Evolutionary conservation across 176 grass and related monocot genomes (phyloP), one percentile per base, ranked within the genome.

Genomic region (Cocos nucifera): DNA sequence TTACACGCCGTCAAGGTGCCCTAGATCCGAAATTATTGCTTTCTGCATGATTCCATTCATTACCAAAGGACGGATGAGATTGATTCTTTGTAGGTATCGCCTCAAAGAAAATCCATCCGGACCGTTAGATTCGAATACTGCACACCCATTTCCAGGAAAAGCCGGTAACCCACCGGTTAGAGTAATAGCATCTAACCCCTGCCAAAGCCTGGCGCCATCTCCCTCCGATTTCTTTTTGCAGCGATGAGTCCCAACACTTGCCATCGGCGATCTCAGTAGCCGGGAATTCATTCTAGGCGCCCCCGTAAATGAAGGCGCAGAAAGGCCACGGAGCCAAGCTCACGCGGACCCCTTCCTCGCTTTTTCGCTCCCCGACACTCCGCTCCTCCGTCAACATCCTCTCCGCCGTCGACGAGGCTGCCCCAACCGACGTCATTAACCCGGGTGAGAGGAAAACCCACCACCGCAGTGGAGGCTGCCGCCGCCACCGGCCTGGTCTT

Each of bases 321-420:
- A 60, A 77, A 27, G 63, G 70, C 16, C 74, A 62, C 16, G 61
- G 59, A 14, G 54, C 78, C 14, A 95, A 86, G 79, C 86, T 89
- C 29, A 89, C 77, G 24, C 82, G 90, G 4, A 95, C 86, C 19
- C 86, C 86, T 0, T 95, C 90, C 2, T 95, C 90, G 30, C 86
- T 89, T 25, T 77, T 89, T 48, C 86, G 90, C 22, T 95, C 90
- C 22, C 82, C 90, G 17, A 89, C 86, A 19, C 54, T 89, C 61
- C 90, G 82, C 8, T 35, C 81, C 70, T 23, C 70, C 59, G 35
- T 74, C 81, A 35, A 75, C 81, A 1, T 24, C 70, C 3, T 56
- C 32, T 4, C 59, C 70, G 10, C 75, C 72, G 0, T 73, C 73
- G 62, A 73, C 71, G n/a, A 18, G 54, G 71, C 70, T 15, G 55